Percentiles rank a stretch among this genome's conserved stretches.
phyloP scores from a whole-genome alignment of 2,329 filamentous ascomycete species.

The Exophiala viscosa region DNA sequence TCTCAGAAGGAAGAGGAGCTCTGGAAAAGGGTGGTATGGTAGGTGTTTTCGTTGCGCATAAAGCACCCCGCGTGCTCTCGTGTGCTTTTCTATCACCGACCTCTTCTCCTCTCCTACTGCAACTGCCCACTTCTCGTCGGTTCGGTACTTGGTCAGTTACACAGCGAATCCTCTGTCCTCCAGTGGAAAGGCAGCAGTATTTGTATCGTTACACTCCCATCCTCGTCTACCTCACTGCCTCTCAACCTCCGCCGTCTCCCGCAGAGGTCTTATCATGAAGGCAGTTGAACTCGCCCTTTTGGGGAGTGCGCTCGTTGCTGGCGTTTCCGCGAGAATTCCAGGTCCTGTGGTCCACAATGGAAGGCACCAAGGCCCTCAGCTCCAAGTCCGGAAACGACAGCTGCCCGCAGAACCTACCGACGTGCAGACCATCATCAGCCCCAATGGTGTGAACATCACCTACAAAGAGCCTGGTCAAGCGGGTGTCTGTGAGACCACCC shows the following conservation, averaged over 20 bases:
- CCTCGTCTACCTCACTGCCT: not conserved
- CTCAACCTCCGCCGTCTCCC: not conserved
- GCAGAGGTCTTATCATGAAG: conserved; percentile 6
- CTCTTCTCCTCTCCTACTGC: not conserved
- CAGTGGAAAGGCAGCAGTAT: not conserved
- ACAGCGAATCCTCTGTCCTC: not conserved
- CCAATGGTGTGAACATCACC: conserved; percentile 50
- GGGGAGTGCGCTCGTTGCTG: conserved; percentile 10
- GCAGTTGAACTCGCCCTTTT: not conserved
- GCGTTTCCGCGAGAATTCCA: conserved; percentile 6
- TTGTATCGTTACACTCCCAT: not conserved
- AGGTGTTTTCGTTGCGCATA: conserved; percentile 7
- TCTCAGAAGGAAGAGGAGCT: not conserved
- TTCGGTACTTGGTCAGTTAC: not conserved
- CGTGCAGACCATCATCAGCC: conserved; percentile 38
- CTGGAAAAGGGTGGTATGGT: not conserved
- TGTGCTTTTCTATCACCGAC: not conserved
- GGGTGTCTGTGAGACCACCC: conserved; percentile 53
- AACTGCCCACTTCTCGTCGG: not conserved
- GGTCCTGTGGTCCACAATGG: conserved; percentile 22
- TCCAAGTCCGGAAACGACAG: conserved; percentile 32
- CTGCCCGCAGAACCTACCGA: conserved; percentile 37
- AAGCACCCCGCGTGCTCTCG: conserved; percentile 1
- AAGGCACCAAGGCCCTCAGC: conserved; percentile 11
- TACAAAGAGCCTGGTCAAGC: conserved; percentile 56